Base-by-base conservation (phyloP, 257 asterid genomes). In the Solanum rostratum region DNA sequence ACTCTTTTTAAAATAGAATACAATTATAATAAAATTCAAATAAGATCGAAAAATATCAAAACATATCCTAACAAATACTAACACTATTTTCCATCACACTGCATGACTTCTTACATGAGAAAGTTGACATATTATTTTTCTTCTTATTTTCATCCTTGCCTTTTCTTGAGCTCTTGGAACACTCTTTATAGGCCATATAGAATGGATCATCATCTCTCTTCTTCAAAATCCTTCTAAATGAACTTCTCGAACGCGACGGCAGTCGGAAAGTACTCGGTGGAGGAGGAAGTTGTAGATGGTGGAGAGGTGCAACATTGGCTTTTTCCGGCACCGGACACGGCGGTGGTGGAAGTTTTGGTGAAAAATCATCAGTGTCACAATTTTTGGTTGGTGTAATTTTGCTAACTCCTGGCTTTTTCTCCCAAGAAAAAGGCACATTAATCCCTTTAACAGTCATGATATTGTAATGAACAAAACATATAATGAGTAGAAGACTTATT, bases 401-500 rank as follows among this genome's bases (percentile, higher is more conserved):
- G 85, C 94, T 87, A 1, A 87, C 85, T 13, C 93, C 95, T 20
- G 97, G 94, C 86, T 88, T 87, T 88, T 92, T 88, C 84, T 91
- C 97, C 97, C 97, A 92, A 4, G 97, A 90, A 88, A 92, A 94
- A 52, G 97, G 92, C 60, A 92, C 85, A 20, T 89, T 89, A 33
- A 33, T 33, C 62, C 92, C 91, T 85, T 92, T 76, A 49, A 20
- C 24, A 49, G 53, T 88, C 82, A 52, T 85, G 19, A 37, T 30
- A 20, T 65, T 29, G 29, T 27, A 68, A 19, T 19, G 0, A 55
- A 55, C 24, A 55, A 20, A 68, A 78, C 37, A 33, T 33, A 50
- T 55, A 52, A 15, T 30, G 60, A 45, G 50, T 39, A 15, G 29
- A 37, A 37, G 54, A 37, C 50, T 80, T 55, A 37, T 70, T 19